Evolutionary conservation across 148 eudicot genomes (phyloP).

Genomic region (Rhododendron ferrugineum): DNA sequence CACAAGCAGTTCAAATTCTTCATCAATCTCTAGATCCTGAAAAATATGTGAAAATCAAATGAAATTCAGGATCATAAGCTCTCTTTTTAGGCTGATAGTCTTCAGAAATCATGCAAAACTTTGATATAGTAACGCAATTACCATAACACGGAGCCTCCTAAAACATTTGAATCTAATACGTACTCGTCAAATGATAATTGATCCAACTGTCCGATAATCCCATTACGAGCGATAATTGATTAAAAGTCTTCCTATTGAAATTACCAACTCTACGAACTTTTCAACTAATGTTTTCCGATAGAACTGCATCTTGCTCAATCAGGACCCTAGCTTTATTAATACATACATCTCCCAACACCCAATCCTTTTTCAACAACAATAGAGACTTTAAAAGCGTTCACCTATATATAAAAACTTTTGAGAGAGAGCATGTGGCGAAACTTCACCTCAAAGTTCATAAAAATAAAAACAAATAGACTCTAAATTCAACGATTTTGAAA

Average conservation of each 20-base stretch:
- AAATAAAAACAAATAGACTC: not conserved
- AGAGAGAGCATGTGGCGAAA: not conserved
- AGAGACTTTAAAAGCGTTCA: too few species aligned
- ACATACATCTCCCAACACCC: not conserved
- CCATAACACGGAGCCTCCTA: not conserved
- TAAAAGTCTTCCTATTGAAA: not conserved
- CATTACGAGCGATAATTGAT: not conserved
- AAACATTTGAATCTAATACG: not conserved
- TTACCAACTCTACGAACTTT: not conserved
- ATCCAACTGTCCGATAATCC: not conserved
- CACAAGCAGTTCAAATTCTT: constrained; percentile 66
- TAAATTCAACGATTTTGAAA: not conserved
- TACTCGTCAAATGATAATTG: not conserved
- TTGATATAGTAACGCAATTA: not conserved
- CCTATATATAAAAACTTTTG: too few species aligned
- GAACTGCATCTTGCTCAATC: not conserved
- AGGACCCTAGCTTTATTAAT: not conserved
- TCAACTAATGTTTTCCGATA: not conserved
- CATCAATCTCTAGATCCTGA: constrained; percentile 59
- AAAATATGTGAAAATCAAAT: not conserved
- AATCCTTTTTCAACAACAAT: not conserved
- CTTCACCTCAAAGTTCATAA: not conserved
- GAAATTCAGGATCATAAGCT: not conserved
- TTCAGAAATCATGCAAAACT: not conserved
- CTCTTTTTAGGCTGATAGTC: not conserved